Evolutionary conservation across 2,329 filamentous ascomycete genomes (phyloP).

Genomic region (Claviceps sorghi): DNA sequence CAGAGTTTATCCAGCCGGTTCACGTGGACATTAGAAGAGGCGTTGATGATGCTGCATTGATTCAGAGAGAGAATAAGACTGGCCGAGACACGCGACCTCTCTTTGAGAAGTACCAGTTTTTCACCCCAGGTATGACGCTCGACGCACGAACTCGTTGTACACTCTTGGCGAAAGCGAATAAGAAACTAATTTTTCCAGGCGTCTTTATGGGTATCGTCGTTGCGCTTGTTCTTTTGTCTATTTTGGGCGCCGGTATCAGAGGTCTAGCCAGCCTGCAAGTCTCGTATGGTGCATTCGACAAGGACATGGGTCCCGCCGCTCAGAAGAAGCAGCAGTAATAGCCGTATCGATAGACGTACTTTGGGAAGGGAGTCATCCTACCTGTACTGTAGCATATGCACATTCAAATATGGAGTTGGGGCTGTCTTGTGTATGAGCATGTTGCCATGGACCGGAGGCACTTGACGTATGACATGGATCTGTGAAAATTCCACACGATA

Average conservation of each 20-base stretch:
- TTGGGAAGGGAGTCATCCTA: background rate
- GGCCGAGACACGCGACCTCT: constrained; percentile 36
- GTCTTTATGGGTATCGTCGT: constrained; percentile 78
- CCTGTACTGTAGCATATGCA: constrained; percentile 7
- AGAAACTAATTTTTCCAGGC: constrained; percentile 31
- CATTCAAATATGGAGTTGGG: constrained; percentile 10
- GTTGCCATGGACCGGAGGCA: background rate
- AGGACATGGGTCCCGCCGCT: constrained; percentile 79
- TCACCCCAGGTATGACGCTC: constrained; percentile 55
- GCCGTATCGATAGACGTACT: background rate
- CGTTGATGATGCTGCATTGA: constrained; percentile 14
- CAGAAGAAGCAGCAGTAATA: constrained; percentile 55
- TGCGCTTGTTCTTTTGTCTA: constrained; percentile 54
- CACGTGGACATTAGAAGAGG: constrained; percentile 63
- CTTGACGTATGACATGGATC: background rate
- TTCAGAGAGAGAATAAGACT: constrained; percentile 25
- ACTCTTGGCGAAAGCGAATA: constrained; percentile 4
- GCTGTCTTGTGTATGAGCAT: background rate
- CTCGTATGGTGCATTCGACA: constrained; percentile 88
- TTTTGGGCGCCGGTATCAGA: constrained; percentile 63
- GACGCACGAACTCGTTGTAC: background rate
- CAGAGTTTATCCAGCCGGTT: constrained; percentile 45
- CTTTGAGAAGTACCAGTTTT: constrained; percentile 91
- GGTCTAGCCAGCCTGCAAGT: constrained; percentile 73
- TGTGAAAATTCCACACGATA: background rate